These are phyloP conservation scores for Aristolochia fimbriata DNA, from an alignment of 164 flowering plant genomes.

Conservation along the genomic window DNA sequence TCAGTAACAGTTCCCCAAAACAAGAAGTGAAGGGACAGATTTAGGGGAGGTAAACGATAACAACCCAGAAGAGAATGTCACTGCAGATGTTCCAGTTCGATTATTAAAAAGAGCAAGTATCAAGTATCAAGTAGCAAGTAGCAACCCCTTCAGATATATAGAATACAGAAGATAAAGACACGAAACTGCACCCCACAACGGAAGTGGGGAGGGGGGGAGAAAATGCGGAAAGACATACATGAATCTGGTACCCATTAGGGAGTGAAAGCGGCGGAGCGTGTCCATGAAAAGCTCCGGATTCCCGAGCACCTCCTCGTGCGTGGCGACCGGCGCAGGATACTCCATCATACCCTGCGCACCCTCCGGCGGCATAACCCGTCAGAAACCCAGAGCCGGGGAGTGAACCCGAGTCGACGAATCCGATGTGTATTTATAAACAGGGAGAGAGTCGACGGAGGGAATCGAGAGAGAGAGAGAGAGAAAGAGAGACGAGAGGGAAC, in stretches of 20 bases:
- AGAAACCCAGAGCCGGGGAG: not conserved
- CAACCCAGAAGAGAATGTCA: not conserved
- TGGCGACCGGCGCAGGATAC: constrained; percentile 42
- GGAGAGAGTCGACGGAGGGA: too few species aligned
- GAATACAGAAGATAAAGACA: not conserved
- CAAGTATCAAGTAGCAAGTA: too few species aligned
- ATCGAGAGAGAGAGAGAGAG: not conserved
- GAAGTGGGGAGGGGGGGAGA: not conserved
- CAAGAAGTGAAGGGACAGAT: too few species aligned
- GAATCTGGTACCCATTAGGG: constrained; percentile 42
- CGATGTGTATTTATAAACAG: not conserved
- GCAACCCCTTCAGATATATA: not conserved
- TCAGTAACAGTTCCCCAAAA: too few species aligned
- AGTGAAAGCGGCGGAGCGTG: constrained; percentile 51
- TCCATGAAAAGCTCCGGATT: constrained; percentile 41
- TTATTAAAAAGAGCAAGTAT: too few species aligned
- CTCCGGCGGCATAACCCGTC: constrained; percentile 13
- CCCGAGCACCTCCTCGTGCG: constrained; percentile 47
- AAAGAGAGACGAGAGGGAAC: too few species aligned
- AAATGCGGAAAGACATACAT: constrained; percentile 42
- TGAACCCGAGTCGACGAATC: not conserved
- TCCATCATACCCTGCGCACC: constrained; percentile 18
- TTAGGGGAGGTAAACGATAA: too few species aligned
- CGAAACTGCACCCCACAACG: not conserved
- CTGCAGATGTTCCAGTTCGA: not conserved